Evolutionary conservation across 148 eudicot species (phyloP), one percentile per base, ranked within the genome.

Genomic region (Nyssa sinensis): DNA sequence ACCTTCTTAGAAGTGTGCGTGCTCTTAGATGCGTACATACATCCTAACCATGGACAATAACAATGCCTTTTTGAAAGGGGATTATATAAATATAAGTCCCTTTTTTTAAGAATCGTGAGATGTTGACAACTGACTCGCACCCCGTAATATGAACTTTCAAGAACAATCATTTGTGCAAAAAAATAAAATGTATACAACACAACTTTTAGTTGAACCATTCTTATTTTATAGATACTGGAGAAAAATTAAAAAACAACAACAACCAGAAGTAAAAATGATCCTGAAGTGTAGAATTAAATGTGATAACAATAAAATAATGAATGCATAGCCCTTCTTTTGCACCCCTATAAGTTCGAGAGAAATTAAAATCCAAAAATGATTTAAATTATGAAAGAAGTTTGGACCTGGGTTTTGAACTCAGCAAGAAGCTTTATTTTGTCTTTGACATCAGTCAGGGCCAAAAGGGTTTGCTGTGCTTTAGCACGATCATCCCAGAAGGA

Each of bases 401-500:
- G 37, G 68, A 94, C 98, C 98, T 92, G 98, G 49, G 75, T 58
- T 82, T 82, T 83, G 79, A 92, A 90, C 63, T 90, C 96, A 67
- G 84, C 76, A 16, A 94, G 96, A 77, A 85, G 90, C 76, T 83
- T 87, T 62, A 94, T 64, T 82, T 84, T 90, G 69, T 92, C 97
- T 83, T 90, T 94, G 76, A 90, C 88, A 80, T 94, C 97, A 28
- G 89, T 94, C 63, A 94, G 77, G 63, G 94, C 81, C 74, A 85
- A 82, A 76, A 94, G 96, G 49, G 84, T 94, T 83, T 92, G 85
- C 85, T 94, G 98, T 58, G 98, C 98, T 78, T 86, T 86, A 69
- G 79, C 81, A 73, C 86, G 97, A 70, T 94, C 97, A 89, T 94
- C 98, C 98, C 98, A 94, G 74, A 94, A 81, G 62, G 92, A 78